Conservation (phyloP, 805 yeast genomes). For the Hanseniaspora jakobsenii region DNA sequence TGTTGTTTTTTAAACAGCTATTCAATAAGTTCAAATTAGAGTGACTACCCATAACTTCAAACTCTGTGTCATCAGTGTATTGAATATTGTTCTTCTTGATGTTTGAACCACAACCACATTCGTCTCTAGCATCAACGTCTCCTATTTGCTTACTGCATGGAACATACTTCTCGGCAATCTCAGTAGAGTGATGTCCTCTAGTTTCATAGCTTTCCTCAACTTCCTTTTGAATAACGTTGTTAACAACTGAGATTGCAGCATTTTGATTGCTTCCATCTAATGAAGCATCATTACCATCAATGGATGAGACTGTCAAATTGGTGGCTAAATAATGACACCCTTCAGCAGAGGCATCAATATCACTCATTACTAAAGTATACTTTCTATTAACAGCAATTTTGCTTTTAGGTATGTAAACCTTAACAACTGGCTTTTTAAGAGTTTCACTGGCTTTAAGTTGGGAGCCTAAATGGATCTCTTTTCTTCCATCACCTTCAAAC, state of each 20-base stretch:
- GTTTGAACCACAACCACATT: background rate
- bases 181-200: background rate
- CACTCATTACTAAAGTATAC: slow-evolving; percentile 9
- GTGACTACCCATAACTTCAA: background rate
- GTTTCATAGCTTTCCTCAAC: background rate
- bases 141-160: background rate
- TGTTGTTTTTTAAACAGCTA: background rate
- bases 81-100: too few species aligned
- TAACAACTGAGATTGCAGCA: too few species aligned
- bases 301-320: background rate
- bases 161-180: background rate
- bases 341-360: slow-evolving; percentile 15
- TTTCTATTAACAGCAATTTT: background rate
- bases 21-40: background rate
- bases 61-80: background rate
- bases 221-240: too few species aligned
- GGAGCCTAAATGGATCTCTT: background rate
- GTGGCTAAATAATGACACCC: slow-evolving; percentile 12
- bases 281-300: too few species aligned
- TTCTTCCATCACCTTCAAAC: background rate
- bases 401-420: background rate
- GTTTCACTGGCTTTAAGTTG: slow-evolving; percentile 7
- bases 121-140: background rate
- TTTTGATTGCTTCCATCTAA: too few species aligned
- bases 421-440: background rate